Base-by-base conservation (phyloP, 768 basidiomycete species). In the Suillus subluteus region DNA sequence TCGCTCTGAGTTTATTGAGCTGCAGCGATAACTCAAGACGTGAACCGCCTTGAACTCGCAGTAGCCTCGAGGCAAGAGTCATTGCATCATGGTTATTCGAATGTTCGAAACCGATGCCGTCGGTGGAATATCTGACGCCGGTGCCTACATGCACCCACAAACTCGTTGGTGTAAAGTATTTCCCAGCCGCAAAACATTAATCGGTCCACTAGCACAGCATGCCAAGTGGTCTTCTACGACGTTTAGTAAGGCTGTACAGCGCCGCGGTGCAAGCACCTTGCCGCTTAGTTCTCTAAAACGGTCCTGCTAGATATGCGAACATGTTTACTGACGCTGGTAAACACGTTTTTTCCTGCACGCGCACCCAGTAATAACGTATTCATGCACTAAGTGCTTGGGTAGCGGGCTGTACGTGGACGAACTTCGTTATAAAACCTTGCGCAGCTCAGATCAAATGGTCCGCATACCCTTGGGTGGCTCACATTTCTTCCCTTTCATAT, bases 261-360 rank as follows among this genome's bases (percentile, higher is more conserved):
- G 37, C 37, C 9, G 37, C 37, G 70, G 63, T 69, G 59, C 67
- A 54, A 70, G 61, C 48, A 32, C 52, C 59, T 62, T 40, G 64
- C 16, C 58, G 64, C 55, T 62, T 63, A 46, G 21, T 62, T 64
- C 18, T 75, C 50, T 52, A 52, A 52, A 52, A 52, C 50, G 2
- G 50, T 52, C 26, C 15, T 58, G 67, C 70, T 66, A 67, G 13
- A 62, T 23, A 44, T 65, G 66, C 40, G 62, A 67, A 41, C 15
- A 37, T 64, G 62, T 67, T 55, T 30, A 65, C 2, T 67, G 66
- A 56, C 65, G 56, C 66, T 59, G 62, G 55, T 55, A n/a, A 38
- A 69, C 77, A 73, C 75, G 71, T 74, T 75, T 77, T 54, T 73
- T 63, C 68, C 70, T 50, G 66, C 69, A 55, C 32, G 65, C 67